Base-by-base conservation (phyloP, 345 rosid species). In the Arabis alpina region DNA sequence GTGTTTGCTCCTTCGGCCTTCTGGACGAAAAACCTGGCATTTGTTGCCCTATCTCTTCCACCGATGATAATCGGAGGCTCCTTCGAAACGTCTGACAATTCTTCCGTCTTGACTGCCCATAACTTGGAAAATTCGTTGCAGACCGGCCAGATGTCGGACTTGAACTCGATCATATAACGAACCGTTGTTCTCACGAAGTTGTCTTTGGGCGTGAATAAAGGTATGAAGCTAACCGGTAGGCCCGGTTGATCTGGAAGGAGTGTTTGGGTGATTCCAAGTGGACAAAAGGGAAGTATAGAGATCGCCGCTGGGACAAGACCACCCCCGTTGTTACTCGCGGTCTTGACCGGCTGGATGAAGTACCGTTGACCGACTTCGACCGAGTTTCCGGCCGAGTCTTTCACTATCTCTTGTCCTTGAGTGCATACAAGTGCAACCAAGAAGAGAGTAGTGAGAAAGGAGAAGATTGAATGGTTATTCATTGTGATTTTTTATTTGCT, bases 181-280 rank as follows among this genome's bases (percentile, higher is more conserved):
- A 0, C 5, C 1, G 0, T 6, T 32, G 36, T 32, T 32, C 36
- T 32, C 36, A 32, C 36, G 36, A 32, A 5, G 7, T 32, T 32
- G 36, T 32, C 4, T 6, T 10, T 0, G 42, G 25, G 0, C 8
- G 6, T 0, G 1, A 0, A 6, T 3, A 6, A 13, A 54, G 0
- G 8, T 8, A 8, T 3, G 57, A 70, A 51, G 30, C 40, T 44
- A 54, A 72, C 70, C 3, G 69, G 70, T 25, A 43, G n/a, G 41
- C 76, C 76, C 1, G 49, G 63, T 11, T 15, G 47, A 3, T 0
- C 3, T 0, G 54, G 49, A 54, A 53, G 16, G 19, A 14, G 7
- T 42, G 47, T 5, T 47, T 71, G 76, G 49, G n/a, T 9, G 56
- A 72, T 24, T 16, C 48, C 69, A 15, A 72, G 76, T 54, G 76